Evolutionary conservation across 345 rosid genomes (phyloP).

Genomic region (Pseudoturritis turrita): DNA sequence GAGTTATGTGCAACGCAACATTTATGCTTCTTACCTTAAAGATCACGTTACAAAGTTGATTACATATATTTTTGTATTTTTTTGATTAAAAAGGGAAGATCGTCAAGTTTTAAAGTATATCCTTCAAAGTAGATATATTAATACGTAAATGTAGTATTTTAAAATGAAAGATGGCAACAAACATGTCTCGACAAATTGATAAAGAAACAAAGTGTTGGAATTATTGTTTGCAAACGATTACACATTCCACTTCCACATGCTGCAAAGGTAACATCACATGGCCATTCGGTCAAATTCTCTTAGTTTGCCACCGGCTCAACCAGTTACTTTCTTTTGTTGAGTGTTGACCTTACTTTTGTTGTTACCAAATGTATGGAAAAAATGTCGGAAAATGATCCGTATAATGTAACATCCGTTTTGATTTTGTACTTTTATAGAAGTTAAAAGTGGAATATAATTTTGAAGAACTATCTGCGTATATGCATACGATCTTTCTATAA

Average conservation of each 20-base stretch:
- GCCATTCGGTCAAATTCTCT: constrained; percentile 14
- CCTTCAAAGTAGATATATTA: background rate
- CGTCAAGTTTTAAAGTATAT: background rate
- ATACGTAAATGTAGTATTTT: background rate
- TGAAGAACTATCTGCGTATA: background rate
- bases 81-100: background rate
- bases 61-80: background rate
- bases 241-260: constrained; percentile 8
- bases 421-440: background rate
- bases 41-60: constrained; percentile 6
- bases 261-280: constrained; percentile 5
- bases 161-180: background rate
- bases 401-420: background rate
- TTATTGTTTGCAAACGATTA: background rate
- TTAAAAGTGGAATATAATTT: background rate
- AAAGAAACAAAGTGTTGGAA: background rate
- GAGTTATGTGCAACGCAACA: background rate
- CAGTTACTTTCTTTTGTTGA: background rate
- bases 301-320: constrained; percentile 4
- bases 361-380: background rate
- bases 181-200: constrained; percentile 8
- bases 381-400: background rate
- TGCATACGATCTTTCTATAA: background rate
- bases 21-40: background rate
- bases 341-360: background rate